Base-by-base conservation (phyloP, 352 stramenopile genomes). In the Aphanomyces cochlioides region DNA sequence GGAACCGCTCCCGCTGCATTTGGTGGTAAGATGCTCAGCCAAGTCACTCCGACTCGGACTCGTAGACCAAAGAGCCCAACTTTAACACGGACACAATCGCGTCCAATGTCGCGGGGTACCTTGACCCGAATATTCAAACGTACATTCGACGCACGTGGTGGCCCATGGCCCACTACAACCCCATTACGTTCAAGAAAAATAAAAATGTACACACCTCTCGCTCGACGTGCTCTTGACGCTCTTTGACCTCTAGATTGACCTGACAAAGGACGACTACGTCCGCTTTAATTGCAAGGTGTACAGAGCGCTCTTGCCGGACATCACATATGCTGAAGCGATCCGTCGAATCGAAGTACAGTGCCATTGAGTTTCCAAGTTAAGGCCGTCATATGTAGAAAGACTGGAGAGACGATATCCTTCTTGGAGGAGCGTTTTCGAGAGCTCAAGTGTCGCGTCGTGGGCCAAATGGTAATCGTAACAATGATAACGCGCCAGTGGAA, bases 191-290 rank as follows among this genome's bases (percentile, higher is more conserved):
- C 64, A 70, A 64, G 40, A 47, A 50, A 8, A 40, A 70, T 21
- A 47, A 61, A 17, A 21, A 61, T 45, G 64, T 70, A 56, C 19
- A 8, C 41, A 28, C 28, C 28, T 28, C 28, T 28, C 28, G 28
- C 28, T 28, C 28, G 28, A 28, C 28, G 36, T 10, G 12, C 13
- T 8, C 7, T 19, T 17, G n/a, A n/a, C 7, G 3, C 39, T 10
- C n/a, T 19, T 57, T 21, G 50, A 13, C 7, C n/a, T 38, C 5
- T 61, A 70, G 64, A 19, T 70, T 17, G 43, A 54, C 13, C 56
- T 70, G 10, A 70, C 50, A 8, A 70, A 70, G 21, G 64, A 70
- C 54, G 64, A 70, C 40, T 70, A 70, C 54, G 40, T 63, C 5
- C 64, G 64, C 17, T 70, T 70, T 17, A 70, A 50, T 61, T 54